Evolutionary conservation across 495 filamentous ascomycete genomes (phyloP).

Genomic region (Neurospora intermedia): DNA sequence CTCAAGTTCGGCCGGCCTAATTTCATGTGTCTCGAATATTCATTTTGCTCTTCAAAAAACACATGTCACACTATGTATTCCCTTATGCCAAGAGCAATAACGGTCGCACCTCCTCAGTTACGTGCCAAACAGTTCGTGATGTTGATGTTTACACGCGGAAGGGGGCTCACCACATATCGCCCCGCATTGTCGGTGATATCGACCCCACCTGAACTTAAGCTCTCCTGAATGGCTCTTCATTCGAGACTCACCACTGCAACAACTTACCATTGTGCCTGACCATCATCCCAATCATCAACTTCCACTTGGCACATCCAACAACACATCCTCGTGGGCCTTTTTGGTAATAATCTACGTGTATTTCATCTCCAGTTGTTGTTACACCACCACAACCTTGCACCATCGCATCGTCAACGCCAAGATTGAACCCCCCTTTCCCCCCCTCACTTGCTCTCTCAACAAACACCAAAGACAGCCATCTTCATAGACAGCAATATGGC

Average conservation of each 20-base stretch:
- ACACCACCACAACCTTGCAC: not conserved
- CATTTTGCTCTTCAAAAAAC: no score
- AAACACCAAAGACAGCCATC: constrained; percentile 1
- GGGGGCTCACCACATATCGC: not conserved
- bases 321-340: not conserved
- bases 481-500: constrained; percentile 15
- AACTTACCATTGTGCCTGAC: not conserved
- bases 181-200: not conserved
- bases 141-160: not conserved
- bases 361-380: not conserved
- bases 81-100: no score
- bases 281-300: not conserved
- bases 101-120: no score
- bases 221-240: not conserved
- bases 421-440: not conserved
- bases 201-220: not conserved
- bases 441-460: not conserved
- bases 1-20: not conserved
- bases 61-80: no score
- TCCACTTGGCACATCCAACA: not conserved
- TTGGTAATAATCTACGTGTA: not conserved
- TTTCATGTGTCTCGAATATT: not conserved
- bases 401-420: not conserved
- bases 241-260: not conserved
- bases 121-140: not conserved